Base-by-base conservation (phyloP, 768 basidiomycete genomes). In the Paxillus rubicundulus region DNA sequence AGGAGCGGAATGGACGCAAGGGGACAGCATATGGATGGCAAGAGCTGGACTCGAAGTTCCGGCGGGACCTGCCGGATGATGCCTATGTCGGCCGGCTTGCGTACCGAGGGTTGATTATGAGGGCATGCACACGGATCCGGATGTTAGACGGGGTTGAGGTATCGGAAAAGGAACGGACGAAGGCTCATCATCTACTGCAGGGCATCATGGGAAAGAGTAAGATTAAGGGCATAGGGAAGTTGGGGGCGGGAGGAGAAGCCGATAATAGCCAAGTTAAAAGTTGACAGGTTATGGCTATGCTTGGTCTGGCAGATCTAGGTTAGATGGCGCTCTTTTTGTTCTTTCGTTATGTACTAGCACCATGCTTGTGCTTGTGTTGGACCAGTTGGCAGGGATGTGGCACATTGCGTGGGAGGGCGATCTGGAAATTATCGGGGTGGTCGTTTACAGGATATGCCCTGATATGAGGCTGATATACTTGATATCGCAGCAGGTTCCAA, bases 81-180 rank as follows among this genome's bases (percentile, higher is more conserved):
- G 82, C 80, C 68, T 98, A 98, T 67, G 81, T 89, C 44, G 89
- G 89, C 20, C 83, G 96, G 37, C 76, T 95, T 30, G 89, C 84
- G 41, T 98, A 98, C 72, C 86, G 96, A 41, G 93, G 93, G 37
- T 75, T 94, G 50, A 76, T 96, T 43, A 92, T 95, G 89, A 73
- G 82, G 21, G 83, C 81, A 30, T 92, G 89, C 65, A 66, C 73
- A 27, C 69, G 75, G 32, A 71, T 98, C 59, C 74, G 78, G 62
- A 71, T 85, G 76, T 71, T 99, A 63, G 96, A 99, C 72, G 96
- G 96, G 50, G 82, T 98, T 63, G 78, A 78, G 54, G 82, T 96
- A 63, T 80, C 80, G 68, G 81, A 79, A 65, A 91, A 89, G 77
- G 94, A 98, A 79, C 80, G 86, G 74, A 75, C 74, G 56, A 97